Conservation (phyloP, 495 filamentous ascomycete species). For the Darksidea phi region DNA sequence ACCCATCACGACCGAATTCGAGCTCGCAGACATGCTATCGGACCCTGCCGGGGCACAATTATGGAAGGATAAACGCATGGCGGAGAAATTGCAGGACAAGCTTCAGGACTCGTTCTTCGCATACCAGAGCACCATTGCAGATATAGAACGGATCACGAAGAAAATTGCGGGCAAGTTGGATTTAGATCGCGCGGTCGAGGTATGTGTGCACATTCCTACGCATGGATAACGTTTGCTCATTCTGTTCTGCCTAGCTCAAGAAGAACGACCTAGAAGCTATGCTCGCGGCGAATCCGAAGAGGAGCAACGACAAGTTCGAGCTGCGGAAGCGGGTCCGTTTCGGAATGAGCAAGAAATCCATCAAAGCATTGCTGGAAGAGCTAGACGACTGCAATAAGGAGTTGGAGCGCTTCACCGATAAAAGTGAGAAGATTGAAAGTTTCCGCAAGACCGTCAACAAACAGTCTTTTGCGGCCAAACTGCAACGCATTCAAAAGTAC, state of each 20-base stretch:
- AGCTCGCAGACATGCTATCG: conserved; percentile 34
- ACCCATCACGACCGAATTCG: conserved; percentile 34
- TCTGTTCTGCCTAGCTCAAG: conserved; percentile 12
- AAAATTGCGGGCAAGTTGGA: conserved; percentile 34
- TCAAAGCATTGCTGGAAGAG: conserved; percentile 33
- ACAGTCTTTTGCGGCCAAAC: conserved; percentile 26
- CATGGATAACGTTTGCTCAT: conserved; percentile 8
- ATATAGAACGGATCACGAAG: conserved; percentile 35
- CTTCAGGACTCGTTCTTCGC: conserved; percentile 34
- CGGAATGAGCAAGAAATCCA: conserved; percentile 35
- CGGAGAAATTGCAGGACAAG: conserved; percentile 24
- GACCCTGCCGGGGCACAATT: conserved; percentile 26
- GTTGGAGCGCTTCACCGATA: conserved; percentile 33
- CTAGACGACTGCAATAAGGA: conserved; percentile 37
- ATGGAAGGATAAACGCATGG: conserved; percentile 31
- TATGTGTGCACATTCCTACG: conserved; percentile 1
- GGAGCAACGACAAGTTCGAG: conserved; percentile 30
- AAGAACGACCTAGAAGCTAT: conserved; percentile 36
- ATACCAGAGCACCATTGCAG: conserved; percentile 31
- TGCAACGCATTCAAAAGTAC: conserved; percentile 30
- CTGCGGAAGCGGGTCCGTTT: conserved; percentile 32
- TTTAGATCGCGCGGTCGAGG: conserved; percentile 30
- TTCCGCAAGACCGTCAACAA: conserved; percentile 27
- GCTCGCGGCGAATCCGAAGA: conserved; percentile 27
- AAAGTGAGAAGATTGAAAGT: conserved; percentile 35